phyloP scores from a whole-genome alignment of 306 rosid species.

The Prunus armeniaca region DNA sequence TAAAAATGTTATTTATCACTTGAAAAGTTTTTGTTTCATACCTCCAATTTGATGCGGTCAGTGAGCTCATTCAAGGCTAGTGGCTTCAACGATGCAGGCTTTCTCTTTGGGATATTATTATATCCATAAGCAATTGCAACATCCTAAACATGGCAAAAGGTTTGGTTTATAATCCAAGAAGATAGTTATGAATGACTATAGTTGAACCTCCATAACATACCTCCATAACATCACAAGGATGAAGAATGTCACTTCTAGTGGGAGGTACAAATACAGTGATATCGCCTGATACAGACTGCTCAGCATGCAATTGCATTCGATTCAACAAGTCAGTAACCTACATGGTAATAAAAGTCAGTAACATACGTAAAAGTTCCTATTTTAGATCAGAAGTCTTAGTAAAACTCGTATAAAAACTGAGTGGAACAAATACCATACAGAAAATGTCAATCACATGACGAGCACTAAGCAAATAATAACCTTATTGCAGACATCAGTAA shows the following conservation, averaged over 20 bases:
- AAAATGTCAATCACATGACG: no score
- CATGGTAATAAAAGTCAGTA: conserved; percentile 5
- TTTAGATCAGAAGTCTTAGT: neutral
- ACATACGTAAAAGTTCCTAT: neutral
- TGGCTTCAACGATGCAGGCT: conserved; percentile 69
- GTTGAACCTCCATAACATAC: conserved; percentile 79
- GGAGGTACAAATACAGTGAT: conserved; percentile 77
- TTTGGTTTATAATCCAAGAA: conserved; percentile 5
- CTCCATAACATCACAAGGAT: conserved; percentile 89
- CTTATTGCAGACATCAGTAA: conserved; percentile 16
- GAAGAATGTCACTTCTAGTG: conserved; percentile 92
- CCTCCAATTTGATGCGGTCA: conserved; percentile 82
- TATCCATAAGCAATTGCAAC: conserved; percentile 93
- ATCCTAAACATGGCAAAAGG: conserved; percentile 44
- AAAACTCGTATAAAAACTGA: neutral
- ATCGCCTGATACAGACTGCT: conserved; percentile 40
- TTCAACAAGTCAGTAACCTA: conserved; percentile 78
- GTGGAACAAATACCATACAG: no score
- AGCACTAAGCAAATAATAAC: neutral
- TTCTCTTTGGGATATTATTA: conserved; percentile 64
- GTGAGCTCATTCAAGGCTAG: conserved; percentile 72
- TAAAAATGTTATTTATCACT: conserved; percentile 8
- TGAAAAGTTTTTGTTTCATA: conserved; percentile 20
- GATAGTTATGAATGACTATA: neutral
- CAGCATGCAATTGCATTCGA: conserved; percentile 77